Percentiles rank a stretch among this genome's conserved stretches.
Evolutionary conservation across 23 red algal genomes (phyloP).

Genomic region (Chondrus crispus): DNA sequence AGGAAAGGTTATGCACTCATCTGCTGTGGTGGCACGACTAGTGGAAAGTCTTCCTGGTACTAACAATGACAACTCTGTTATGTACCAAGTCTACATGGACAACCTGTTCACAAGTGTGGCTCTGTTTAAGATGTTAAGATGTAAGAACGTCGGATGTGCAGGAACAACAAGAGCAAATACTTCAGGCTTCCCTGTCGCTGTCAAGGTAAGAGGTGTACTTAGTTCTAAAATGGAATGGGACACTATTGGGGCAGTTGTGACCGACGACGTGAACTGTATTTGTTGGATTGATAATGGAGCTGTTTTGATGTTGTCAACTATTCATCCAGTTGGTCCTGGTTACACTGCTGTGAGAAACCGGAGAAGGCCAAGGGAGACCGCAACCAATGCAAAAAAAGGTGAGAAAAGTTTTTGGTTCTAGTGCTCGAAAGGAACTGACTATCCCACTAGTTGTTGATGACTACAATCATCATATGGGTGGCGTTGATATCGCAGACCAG

Average conservation of each 20-base stretch:
- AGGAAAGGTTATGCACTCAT: not conserved
- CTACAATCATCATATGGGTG: not conserved
- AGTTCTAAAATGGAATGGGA: not conserved
- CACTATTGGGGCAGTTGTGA: not conserved
- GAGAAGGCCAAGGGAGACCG: not conserved
- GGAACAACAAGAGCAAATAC: not conserved
- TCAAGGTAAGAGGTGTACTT: not conserved
- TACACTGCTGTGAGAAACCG: not conserved
- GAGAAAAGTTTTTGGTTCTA: not conserved
- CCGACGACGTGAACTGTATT: not conserved
- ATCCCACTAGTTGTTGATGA: not conserved
- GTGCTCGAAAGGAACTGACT: not conserved
- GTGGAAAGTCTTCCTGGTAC: not conserved
- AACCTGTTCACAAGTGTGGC: not conserved
- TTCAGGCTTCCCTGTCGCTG: not conserved
- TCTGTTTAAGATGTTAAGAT: not conserved
- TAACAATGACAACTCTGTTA: not conserved
- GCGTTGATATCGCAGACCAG: not conserved
- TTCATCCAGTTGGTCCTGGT: not conserved
- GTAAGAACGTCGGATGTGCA: not conserved
- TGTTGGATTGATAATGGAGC: not conserved
- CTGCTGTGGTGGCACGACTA: not conserved
- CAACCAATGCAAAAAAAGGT: not conserved
- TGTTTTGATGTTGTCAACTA: not conserved
- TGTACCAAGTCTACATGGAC: not conserved